Evolutionary conservation across 441 rosid genomes (phyloP).

Genomic region (Geranium incanum): DNA sequence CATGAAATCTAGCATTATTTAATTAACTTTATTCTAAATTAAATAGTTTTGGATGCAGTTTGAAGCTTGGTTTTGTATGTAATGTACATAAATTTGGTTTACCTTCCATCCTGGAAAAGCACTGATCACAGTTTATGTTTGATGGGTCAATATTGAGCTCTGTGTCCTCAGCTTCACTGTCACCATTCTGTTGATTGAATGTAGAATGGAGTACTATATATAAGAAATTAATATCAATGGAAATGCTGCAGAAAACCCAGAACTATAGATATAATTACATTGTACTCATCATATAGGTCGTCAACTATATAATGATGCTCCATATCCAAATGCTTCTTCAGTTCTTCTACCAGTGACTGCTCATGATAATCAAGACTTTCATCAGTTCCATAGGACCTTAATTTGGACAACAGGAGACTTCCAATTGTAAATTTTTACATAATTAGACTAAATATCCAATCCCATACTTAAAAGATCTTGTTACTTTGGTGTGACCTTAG

Average conservation of each 20-base stretch:
- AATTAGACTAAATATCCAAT: too few species aligned
- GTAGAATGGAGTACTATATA: not conserved
- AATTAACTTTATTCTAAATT: too few species aligned
- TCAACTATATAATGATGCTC: slow-evolving; percentile 27
- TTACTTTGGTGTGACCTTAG: too few species aligned
- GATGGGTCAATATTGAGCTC: too few species aligned
- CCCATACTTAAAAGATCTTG: too few species aligned
- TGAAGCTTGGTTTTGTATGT: not conserved
- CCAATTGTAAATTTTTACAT: not conserved
- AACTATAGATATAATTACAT: slow-evolving; percentile 16
- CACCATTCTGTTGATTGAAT: not conserved
- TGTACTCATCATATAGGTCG: slow-evolving; percentile 32
- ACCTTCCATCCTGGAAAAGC: not conserved
- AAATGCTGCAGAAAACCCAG: too few species aligned
- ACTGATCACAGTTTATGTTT: not conserved
- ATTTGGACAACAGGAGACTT: not conserved
- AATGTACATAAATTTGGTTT: too few species aligned
- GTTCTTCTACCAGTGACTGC: slow-evolving; percentile 40
- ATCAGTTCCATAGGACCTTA: not conserved
- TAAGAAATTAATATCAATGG: too few species aligned
- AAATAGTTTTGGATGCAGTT: too few species aligned
- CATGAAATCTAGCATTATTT: too few species aligned
- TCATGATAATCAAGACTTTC: not conserved
- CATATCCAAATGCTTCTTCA: slow-evolving; percentile 37
- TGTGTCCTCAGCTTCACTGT: not conserved